A percentile compares a stretch with the other conserved stretches of the same genome.
Evolutionary conservation across 495 filamentous ascomycete genomes (phyloP).

Genomic region (Neurospora tetrasperma): DNA sequence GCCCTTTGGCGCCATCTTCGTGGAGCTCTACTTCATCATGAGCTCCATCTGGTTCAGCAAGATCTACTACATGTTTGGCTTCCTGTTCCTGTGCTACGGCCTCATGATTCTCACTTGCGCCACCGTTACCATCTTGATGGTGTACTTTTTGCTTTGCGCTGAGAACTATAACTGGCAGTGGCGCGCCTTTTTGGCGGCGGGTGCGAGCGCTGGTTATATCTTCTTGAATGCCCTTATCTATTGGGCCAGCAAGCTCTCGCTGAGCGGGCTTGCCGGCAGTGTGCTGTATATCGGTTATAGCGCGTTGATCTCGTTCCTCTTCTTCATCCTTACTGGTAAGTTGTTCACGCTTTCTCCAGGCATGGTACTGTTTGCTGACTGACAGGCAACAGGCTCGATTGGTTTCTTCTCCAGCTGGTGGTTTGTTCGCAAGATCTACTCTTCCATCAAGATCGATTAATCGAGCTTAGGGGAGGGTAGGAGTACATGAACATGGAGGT

Average conservation of each 20-base stretch:
- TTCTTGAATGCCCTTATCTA: conserved; percentile 82
- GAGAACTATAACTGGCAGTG: conserved; percentile 99
- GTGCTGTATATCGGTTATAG: conserved; percentile 93
- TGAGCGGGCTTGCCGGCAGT: conserved; percentile 73
- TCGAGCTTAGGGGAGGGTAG: not conserved
- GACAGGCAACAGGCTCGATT: conserved; percentile 60
- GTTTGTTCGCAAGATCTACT: conserved; percentile 88
- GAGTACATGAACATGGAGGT: not conserved
- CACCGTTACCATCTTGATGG: conserved; percentile 79
- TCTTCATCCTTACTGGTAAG: conserved; percentile 88
- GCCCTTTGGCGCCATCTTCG: conserved; percentile 92
- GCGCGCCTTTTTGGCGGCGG: conserved; percentile 81
- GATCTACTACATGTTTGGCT: conserved; percentile 99
- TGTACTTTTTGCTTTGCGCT: conserved; percentile 88
- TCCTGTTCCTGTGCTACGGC: conserved; percentile 94
- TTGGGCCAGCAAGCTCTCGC: conserved; percentile 73
- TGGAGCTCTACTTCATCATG: conserved; percentile 98
- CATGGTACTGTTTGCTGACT: not conserved
- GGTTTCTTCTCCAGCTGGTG: conserved; percentile 91
- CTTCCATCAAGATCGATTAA: conserved; percentile 91
- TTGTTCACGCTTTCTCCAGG: too few species aligned
- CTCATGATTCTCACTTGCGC: conserved; percentile 96
- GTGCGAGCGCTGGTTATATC: conserved; percentile 80
- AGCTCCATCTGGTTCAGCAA: conserved; percentile 93
- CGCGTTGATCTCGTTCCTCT: conserved; percentile 74